A percentile compares a stretch with the other conserved stretches of the same genome.
Evolutionary conservation across 495 filamentous ascomycete species (phyloP).

Genomic region (Xylaria sp.): DNA sequence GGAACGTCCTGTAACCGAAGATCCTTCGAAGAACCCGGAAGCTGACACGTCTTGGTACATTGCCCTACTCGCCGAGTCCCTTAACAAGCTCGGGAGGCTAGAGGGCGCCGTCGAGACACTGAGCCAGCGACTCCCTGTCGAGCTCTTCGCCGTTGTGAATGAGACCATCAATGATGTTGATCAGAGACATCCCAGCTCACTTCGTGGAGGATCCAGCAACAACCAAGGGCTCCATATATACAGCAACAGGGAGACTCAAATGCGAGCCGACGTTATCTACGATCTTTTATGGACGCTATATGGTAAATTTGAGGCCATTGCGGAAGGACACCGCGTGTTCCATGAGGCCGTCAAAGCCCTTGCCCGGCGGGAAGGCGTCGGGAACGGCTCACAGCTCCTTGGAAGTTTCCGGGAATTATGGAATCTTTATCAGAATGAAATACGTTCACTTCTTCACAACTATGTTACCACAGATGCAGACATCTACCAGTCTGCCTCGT

Average conservation of each 20-base stretch:
- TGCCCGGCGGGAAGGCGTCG: slow-evolving; percentile 74
- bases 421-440: slow-evolving; percentile 79
- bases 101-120: slow-evolving; percentile 87
- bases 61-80: slow-evolving; percentile 81
- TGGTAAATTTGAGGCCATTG: slow-evolving; percentile 95
- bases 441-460: slow-evolving; percentile 92
- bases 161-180: slow-evolving; percentile 94
- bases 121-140: slow-evolving; percentile 91
- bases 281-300: slow-evolving; percentile 93
- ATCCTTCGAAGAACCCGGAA: slow-evolving; percentile 89
- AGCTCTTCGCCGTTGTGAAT: slow-evolving; percentile 92
- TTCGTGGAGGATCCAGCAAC: slow-evolving; percentile 60
- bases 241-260: slow-evolving; percentile 70
- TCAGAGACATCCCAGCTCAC: slow-evolving; percentile 79
- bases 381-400: slow-evolving; percentile 64
- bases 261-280: slow-evolving; percentile 80
- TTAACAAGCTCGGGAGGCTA: slow-evolving; percentile 86
- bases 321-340: slow-evolving; percentile 91
- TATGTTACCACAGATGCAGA: slow-evolving; percentile 95
- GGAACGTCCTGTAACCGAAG: slow-evolving; percentile 74
- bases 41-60: slow-evolving; percentile 95
- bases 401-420: slow-evolving; percentile 91
- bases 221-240: slow-evolving; percentile 69
- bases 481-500: slow-evolving; percentile 60
- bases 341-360: slow-evolving; percentile 89